These are phyloP conservation scores for Mycosphaerella arachidis DNA, from an alignment of 2,329 filamentous ascomycete genomes.

Conservation along the genomic window DNA sequence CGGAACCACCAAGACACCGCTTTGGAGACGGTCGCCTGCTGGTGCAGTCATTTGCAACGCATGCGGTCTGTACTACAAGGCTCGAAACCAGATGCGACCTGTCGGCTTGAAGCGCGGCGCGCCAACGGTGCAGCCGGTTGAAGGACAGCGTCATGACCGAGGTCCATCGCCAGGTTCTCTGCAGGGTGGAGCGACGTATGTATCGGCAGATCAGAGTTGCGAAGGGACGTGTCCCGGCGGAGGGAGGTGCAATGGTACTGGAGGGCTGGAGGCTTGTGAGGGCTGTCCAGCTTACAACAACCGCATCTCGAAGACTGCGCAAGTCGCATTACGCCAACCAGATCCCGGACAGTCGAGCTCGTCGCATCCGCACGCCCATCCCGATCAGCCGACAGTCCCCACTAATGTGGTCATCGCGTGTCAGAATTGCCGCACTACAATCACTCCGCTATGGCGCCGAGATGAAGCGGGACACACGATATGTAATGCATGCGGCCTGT, in stretches of 20 bases:
- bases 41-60: conserved; percentile 97
- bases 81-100: conserved; percentile 83
- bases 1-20: conserved; percentile 83
- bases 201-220: conserved; percentile 68
- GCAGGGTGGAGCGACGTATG: conserved; percentile 59
- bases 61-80: conserved; percentile 90
- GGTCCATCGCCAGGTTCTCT: conserved; percentile 38
- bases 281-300: conserved; percentile 98
- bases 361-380: background rate
- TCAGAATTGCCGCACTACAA: conserved; percentile 94
- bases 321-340: conserved; percentile 54
- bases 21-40: conserved; percentile 90
- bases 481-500: conserved; percentile 95
- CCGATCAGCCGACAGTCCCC: conserved; percentile 31
- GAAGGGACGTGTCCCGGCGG: conserved; percentile 92
- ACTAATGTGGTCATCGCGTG: conserved; percentile 76
- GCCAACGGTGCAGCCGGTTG: conserved; percentile 29
- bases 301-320: conserved; percentile 80
- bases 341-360: conserved; percentile 1
- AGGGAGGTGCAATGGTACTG: conserved; percentile 92
- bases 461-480: conserved; percentile 95
- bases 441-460: conserved; percentile 91
- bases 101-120: conserved; percentile 81
- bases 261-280: conserved; percentile 88
- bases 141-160: conserved; percentile 35